Percentiles rank a stretch among this genome's conserved stretches.
phyloP scores from a whole-genome alignment of 306 rosid species.

The Urtica urens region DNA sequence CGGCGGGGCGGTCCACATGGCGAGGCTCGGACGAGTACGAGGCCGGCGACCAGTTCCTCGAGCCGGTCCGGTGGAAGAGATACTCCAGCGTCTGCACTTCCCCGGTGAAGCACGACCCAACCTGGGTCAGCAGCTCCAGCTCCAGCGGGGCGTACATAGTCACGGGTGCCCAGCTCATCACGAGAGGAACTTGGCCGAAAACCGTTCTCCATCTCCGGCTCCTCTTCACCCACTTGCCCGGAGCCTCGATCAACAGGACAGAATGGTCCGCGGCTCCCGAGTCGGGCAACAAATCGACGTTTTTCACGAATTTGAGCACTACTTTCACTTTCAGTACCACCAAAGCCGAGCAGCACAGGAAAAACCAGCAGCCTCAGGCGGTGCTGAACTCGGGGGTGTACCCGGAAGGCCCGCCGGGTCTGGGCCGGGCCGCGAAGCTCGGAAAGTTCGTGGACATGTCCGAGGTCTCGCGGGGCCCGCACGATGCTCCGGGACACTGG shows the following conservation, averaged over 20 bases:
- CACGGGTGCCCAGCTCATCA: slow-evolving; percentile 77
- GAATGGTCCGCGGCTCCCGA: slow-evolving; percentile 81
- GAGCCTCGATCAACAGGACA: slow-evolving; percentile 56
- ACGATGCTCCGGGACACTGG: slow-evolving; percentile 92
- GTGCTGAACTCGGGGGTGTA: slow-evolving; percentile 75
- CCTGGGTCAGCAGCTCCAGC: slow-evolving; percentile 55
- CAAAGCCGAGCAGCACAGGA: slow-evolving; percentile 35
- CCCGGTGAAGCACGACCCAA: slow-evolving; percentile 67
- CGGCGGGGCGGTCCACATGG: slow-evolving; percentile 38
- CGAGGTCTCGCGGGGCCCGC: slow-evolving; percentile 84
- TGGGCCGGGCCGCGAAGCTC: slow-evolving; percentile 47
- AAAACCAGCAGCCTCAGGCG: slow-evolving; percentile 61
- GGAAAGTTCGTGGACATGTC: slow-evolving; percentile 65
- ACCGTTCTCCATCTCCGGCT: slow-evolving; percentile 78
- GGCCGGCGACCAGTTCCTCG: slow-evolving; percentile 43
- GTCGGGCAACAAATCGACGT: slow-evolving; percentile 57
- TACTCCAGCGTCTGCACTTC: slow-evolving; percentile 79
- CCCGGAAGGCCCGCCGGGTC: slow-evolving; percentile 77
- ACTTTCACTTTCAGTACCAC: slow-evolving; percentile 87
- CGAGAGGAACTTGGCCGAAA: slow-evolving; percentile 83
- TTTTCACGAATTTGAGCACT: slow-evolving; percentile 77
- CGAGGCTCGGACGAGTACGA: slow-evolving; percentile 67
- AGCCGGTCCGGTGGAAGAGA: slow-evolving; percentile 76
- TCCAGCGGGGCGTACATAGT: slow-evolving; percentile 70
- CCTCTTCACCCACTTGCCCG: slow-evolving; percentile 53